Conservation (phyloP, 179 eudicot species). For the Beta lomatogona region DNA sequence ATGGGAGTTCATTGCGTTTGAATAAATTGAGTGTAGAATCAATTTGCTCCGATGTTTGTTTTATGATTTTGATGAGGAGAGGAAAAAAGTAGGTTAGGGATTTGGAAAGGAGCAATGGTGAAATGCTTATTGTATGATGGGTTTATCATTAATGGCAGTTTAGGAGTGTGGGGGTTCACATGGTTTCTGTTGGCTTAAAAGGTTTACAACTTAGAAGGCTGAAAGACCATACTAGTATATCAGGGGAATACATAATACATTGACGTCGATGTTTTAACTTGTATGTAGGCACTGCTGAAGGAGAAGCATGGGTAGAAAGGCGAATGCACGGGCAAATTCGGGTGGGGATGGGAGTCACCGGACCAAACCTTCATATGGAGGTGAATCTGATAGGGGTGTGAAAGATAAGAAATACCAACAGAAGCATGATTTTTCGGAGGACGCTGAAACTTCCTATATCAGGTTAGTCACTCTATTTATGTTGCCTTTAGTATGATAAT, state of each 20-base stretch:
- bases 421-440: constrained; percentile 32
- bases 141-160: not conserved
- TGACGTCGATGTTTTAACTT: constrained; percentile 19
- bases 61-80: no score
- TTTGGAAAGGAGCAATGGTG: not conserved
- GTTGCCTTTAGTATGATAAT: no score
- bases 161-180: not conserved
- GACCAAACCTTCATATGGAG: constrained; percentile 34
- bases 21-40: no score
- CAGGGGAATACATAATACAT: constrained; percentile 23
- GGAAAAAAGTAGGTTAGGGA: no score
- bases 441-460: constrained; percentile 50
- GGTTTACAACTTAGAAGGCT: constrained; percentile 51
- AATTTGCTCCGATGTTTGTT: no score
- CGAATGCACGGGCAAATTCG: constrained; percentile 35
- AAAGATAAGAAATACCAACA: constrained; percentile 40
- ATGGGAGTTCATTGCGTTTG: no score
- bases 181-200: constrained; percentile 62
- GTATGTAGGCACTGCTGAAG: not conserved
- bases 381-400: constrained; percentile 24
- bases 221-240: constrained; percentile 30
- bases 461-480: constrained; percentile 44
- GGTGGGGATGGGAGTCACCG: constrained; percentile 39
- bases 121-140: not conserved
- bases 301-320: constrained; percentile 59